phyloP scores from a whole-genome alignment of 441 rosid genomes.

The Aquilaria agallochum region DNA sequence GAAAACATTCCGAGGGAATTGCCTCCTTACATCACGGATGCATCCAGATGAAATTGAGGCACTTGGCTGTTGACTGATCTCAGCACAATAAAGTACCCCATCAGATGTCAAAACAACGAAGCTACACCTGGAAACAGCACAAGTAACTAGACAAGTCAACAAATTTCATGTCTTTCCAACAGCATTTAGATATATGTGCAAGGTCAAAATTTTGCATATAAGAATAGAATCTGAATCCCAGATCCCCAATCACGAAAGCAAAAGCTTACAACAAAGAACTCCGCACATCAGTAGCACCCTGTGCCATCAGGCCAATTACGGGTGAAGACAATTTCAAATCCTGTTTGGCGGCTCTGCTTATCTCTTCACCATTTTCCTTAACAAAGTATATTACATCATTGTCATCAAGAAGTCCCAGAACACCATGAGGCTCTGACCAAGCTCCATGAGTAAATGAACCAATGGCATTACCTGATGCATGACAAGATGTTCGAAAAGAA shows the following conservation, averaged over 20 bases:
- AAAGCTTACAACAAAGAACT: slow-evolving; percentile 69
- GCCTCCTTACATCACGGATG: slow-evolving; percentile 35
- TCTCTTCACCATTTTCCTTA: slow-evolving; percentile 84
- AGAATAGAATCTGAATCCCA: slow-evolving; percentile 8
- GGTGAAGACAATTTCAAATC: slow-evolving; percentile 63
- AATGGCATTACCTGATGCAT: slow-evolving; percentile 44
- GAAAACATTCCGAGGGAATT: slow-evolving; percentile 61
- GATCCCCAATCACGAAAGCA: slow-evolving; percentile 6
- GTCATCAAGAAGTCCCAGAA: slow-evolving; percentile 81
- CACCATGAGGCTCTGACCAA: slow-evolving; percentile 86
- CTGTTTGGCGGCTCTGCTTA: slow-evolving; percentile 53
- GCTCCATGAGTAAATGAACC: slow-evolving; percentile 63
- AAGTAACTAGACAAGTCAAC: slow-evolving; percentile 16
- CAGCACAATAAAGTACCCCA: slow-evolving; percentile 67
- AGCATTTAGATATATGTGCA: slow-evolving; percentile 11
- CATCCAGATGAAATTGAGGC: slow-evolving; percentile 47
- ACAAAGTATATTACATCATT: slow-evolving; percentile 63
- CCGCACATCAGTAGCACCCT: slow-evolving; percentile 36
- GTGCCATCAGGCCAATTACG: slow-evolving; percentile 60
- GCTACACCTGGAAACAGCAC: slow-evolving; percentile 56
- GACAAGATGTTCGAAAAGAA: slow-evolving; percentile 8
- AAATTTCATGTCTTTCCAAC: slow-evolving; percentile 12
- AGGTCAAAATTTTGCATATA: slow-evolving; percentile 1
- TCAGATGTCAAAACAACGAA: slow-evolving; percentile 63
- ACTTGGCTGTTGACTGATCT: slow-evolving; percentile 67